phyloP scores from a whole-genome alignment of 768 basidiomycete genomes.

The Lentinula sp. region DNA sequence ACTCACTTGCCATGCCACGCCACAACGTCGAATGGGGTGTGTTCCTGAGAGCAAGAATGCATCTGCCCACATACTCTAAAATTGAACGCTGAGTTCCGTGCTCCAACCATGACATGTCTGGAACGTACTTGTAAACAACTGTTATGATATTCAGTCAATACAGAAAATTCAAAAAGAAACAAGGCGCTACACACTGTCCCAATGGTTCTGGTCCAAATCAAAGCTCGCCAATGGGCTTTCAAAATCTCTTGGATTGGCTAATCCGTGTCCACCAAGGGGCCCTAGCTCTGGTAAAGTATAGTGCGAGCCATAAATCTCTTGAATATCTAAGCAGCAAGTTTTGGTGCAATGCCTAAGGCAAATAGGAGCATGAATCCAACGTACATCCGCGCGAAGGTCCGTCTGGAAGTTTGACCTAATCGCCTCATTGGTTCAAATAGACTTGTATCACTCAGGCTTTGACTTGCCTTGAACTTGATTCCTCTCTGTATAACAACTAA shows the following conservation, averaged over 20 bases:
- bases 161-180: background rate
- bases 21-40: constrained; percentile 70
- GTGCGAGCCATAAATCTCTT: constrained; percentile 60
- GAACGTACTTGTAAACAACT: constrained; percentile 46
- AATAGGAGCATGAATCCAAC: constrained; percentile 11
- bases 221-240: constrained; percentile 60
- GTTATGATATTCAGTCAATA: background rate
- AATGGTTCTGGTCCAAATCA: constrained; percentile 55
- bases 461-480: constrained; percentile 55
- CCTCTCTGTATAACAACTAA: constrained; percentile 61
- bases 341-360: background rate
- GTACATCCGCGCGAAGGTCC: constrained; percentile 58
- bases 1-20: constrained; percentile 66
- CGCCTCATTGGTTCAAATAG: background rate
- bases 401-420: constrained; percentile 45
- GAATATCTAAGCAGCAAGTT: constrained; percentile 37
- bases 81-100: background rate
- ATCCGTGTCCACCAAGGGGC: constrained; percentile 57
- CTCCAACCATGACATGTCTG: background rate
- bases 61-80: constrained; percentile 50
- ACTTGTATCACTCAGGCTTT: background rate
- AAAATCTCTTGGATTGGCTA: constrained; percentile 64
- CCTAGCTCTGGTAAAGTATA: constrained; percentile 62
- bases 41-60: constrained; percentile 48
- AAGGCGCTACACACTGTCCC: constrained; percentile 39